Evolutionary conservation across 805 yeast genomes (phyloP).

Genomic region (Candida germanica): DNA sequence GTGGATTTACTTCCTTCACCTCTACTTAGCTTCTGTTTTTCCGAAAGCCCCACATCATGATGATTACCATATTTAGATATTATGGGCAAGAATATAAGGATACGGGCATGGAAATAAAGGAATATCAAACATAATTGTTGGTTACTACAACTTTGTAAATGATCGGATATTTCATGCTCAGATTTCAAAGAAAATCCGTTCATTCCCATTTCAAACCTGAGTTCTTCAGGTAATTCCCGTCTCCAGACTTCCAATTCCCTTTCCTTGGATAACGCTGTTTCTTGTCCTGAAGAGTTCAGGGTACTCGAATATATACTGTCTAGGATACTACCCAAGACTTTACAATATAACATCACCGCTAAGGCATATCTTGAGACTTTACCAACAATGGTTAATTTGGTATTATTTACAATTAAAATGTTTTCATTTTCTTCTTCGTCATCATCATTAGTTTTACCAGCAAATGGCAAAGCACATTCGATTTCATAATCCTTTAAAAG

Average conservation of each 20-base stretch:
- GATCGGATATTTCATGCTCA: constrained; percentile 18
- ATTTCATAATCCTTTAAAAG: constrained; percentile 75
- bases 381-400: constrained; percentile 62
- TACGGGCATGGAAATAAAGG: constrained; percentile 42
- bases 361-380: constrained; percentile 64
- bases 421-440: constrained; percentile 48
- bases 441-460: constrained; percentile 41
- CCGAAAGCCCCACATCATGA: constrained; percentile 40
- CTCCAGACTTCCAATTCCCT: constrained; percentile 78
- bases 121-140: constrained; percentile 52
- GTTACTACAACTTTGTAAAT: constrained; percentile 32
- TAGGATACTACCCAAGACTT: constrained; percentile 68
- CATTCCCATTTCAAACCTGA: constrained; percentile 63
- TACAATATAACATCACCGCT: constrained; percentile 64
- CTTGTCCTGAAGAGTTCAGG: constrained; percentile 28
- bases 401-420: constrained; percentile 57
- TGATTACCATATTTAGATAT: constrained; percentile 41
- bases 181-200: constrained; percentile 47
- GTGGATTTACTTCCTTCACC: constrained; percentile 33
- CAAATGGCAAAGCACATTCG: constrained; percentile 80
- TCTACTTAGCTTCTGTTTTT: constrained; percentile 33
- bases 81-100: constrained; percentile 40
- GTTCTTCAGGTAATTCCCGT: constrained; percentile 57
- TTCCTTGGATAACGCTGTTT: constrained; percentile 37
- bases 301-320: constrained; percentile 68